Conservation (phyloP, 1,284 basidiomycete species). For the Tilletiopsis washingtonensis region DNA sequence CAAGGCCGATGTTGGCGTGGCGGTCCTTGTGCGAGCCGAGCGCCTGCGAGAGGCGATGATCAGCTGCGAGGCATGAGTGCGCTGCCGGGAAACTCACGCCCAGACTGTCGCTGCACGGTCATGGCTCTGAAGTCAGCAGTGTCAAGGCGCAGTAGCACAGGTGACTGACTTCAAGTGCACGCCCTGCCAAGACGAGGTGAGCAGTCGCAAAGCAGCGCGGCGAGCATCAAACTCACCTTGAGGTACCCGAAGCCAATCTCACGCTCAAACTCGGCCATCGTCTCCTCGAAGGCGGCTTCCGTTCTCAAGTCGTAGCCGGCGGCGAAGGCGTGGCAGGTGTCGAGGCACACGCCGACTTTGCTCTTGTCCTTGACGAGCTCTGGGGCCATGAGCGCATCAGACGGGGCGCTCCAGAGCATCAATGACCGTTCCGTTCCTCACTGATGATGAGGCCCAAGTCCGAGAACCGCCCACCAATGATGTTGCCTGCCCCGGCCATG, state of each 20-base stretch:
- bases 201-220: no score
- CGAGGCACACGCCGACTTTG: constrained; percentile 71
- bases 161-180: no score
- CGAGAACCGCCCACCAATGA: constrained; percentile 64
- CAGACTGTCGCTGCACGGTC: no score
- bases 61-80: no score
- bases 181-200: no score
- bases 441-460: constrained; percentile 65
- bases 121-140: no score
- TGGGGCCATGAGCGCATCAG: background rate
- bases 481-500: constrained; percentile 70
- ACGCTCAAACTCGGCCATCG: constrained; percentile 58
- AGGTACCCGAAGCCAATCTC: constrained; percentile 66
- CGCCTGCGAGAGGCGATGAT: constrained; percentile 63
- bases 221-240: no score
- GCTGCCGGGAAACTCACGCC: no score
- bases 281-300: constrained; percentile 43
- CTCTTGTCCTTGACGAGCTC: constrained; percentile 61
- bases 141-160: no score
- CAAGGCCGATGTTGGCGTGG: constrained; percentile 77
- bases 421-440: background rate
- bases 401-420: background rate
- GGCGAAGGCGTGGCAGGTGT: constrained; percentile 80
- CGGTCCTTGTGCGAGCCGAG: constrained; percentile 64
- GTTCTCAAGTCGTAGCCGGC: constrained; percentile 75